These are phyloP conservation scores for Akanthomyces lecanii DNA, from an alignment of 2,329 filamentous ascomycete species.

Conservation along the genomic window DNA sequence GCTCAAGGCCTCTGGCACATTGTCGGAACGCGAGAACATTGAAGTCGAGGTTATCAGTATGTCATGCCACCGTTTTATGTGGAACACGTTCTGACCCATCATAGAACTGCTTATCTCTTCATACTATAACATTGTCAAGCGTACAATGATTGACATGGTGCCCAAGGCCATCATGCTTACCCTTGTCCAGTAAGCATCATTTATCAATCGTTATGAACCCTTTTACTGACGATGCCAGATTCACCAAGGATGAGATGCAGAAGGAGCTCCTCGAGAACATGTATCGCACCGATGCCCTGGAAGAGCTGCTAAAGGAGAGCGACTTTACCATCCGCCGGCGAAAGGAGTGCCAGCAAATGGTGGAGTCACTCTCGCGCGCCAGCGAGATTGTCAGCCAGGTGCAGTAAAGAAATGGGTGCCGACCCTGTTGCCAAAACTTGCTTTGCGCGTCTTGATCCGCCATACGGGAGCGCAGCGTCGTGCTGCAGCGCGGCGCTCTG, in stretches of 20 bases:
- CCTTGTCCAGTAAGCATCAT: constrained; percentile 75
- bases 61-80: constrained; percentile 32
- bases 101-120: constrained; percentile 89
- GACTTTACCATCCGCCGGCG: constrained; percentile 92
- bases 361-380: constrained; percentile 83
- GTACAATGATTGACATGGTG: constrained; percentile 99
- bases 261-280: constrained; percentile 94
- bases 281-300: constrained; percentile 86
- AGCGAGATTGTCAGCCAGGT: constrained; percentile 92
- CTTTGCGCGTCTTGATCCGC: not conserved
- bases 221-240: constrained; percentile 46
- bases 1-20: constrained; percentile 87
- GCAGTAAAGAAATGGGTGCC: constrained; percentile 41
- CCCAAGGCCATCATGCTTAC: constrained; percentile 98
- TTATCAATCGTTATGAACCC: too few relatives aligned
- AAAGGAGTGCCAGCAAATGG: constrained; percentile 99
- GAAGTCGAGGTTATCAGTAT: constrained; percentile 98
- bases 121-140: constrained; percentile 96
- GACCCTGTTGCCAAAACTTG: not conserved
- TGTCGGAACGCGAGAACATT: constrained; percentile 90
- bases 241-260: constrained; percentile 98
- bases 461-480: not conserved
- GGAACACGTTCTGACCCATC: not conserved
- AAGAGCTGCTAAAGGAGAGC: constrained; percentile 94
- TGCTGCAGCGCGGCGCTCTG: constrained; percentile 4